Percentiles rank a stretch among this genome's conserved stretches.
Conservation (phyloP, 2,329 filamentous ascomycete genomes). For the Albifimbria verrucaria region DNA sequence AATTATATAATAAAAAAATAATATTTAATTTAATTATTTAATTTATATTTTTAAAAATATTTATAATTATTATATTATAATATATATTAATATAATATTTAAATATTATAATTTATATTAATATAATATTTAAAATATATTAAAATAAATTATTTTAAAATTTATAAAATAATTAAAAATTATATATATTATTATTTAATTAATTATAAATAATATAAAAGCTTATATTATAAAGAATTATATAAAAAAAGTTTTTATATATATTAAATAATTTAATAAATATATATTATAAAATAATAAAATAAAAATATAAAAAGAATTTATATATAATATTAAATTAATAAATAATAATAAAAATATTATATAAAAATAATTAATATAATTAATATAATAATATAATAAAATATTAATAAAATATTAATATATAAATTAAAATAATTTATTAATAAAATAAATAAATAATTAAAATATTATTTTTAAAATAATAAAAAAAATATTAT, state of each 20-base stretch:
- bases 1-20: not conserved
- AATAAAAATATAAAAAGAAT: not conserved
- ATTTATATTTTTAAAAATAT: not conserved
- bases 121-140: no score
- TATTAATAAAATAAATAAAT: not conserved
- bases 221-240: conserved; percentile 3
- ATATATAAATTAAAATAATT: not conserved
- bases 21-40: not conserved
- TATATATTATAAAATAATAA: not conserved
- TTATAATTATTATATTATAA: not conserved
- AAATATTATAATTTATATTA: no score
- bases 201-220: not conserved
- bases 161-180: no score
- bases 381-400: conserved; percentile 1
- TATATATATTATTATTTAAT: not conserved
- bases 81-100: not conserved
- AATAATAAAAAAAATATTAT: not conserved
- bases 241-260: no score
- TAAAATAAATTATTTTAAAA: no score
- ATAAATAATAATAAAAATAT: not conserved
- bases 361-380: not conserved
- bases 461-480: not conserved
- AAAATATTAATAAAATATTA: no score
- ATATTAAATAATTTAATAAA: not conserved
- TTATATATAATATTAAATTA: not conserved